A percentile compares a stretch with the other conserved stretches of the same genome.
Evolutionary conservation across 2,329 filamentous ascomycete species (phyloP).

Genomic region (Penicillium hesseltinei): DNA sequence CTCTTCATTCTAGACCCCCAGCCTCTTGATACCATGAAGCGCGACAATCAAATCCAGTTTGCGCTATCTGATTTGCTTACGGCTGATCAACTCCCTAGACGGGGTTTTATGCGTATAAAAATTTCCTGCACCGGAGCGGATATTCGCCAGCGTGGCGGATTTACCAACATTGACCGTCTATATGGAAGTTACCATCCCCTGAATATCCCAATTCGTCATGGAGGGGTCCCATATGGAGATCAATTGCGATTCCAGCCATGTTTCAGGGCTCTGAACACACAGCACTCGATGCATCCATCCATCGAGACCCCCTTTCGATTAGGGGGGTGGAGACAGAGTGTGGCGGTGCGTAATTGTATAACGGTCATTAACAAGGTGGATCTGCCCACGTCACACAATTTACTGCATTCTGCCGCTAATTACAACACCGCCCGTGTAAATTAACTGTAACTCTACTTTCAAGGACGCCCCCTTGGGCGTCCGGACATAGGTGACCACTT

Average conservation of each 20-base stretch:
- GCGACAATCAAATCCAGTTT: not conserved
- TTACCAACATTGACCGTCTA: not conserved
- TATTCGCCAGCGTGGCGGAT: constrained; percentile 6
- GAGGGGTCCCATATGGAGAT: not conserved
- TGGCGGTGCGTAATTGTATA: constrained; percentile 25
- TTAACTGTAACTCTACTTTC: constrained; percentile 12
- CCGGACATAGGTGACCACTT: constrained; percentile 18
- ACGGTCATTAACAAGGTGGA: constrained; percentile 4
- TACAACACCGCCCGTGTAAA: constrained; percentile 17
- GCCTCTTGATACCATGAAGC: not conserved
- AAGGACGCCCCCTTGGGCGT: constrained; percentile 11
- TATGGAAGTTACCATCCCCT: not conserved
- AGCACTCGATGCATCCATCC: not conserved
- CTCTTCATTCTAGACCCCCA: not conserved
- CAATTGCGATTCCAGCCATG: not conserved
- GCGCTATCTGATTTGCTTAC: not conserved
- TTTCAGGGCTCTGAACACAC: not conserved
- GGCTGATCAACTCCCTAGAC: not conserved
- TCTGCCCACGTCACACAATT: not conserved
- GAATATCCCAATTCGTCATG: not conserved
- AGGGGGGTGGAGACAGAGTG: constrained; percentile 21
- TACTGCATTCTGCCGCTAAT: constrained; percentile 2
- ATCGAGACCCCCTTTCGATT: constrained; percentile 19
- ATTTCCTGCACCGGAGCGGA: constrained; percentile 4
- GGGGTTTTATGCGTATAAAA: not conserved